Evolutionary conservation across 176 grass and related monocot genomes (phyloP).

Genomic region (Canna indica): DNA sequence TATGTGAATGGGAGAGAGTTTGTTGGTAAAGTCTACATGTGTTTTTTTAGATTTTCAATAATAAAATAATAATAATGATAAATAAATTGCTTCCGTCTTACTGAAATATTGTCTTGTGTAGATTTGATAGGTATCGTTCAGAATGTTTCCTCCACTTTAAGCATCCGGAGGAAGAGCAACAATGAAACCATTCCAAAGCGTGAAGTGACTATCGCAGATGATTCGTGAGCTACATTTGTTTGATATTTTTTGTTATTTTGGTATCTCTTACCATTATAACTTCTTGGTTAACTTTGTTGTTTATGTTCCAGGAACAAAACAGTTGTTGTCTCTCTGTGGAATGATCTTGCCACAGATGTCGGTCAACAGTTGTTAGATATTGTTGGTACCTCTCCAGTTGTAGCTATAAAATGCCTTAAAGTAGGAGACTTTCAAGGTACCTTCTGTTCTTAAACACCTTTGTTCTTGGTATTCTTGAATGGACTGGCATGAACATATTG

Average conservation of each 20-base stretch:
- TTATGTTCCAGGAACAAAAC: slow-evolving; percentile 59
- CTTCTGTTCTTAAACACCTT: neutral
- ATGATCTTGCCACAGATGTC: slow-evolving; percentile 71
- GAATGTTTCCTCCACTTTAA: slow-evolving; percentile 70
- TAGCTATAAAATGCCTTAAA: slow-evolving; percentile 73
- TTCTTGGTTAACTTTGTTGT: slow-evolving; percentile 1
- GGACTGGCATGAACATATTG: neutral
- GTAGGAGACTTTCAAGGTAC: slow-evolving; percentile 90
- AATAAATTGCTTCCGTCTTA: neutral
- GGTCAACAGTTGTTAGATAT: slow-evolving; percentile 89
- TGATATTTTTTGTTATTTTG: neutral
- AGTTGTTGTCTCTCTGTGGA: slow-evolving; percentile 80
- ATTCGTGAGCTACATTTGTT: slow-evolving; percentile 44
- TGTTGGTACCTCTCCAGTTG: slow-evolving; percentile 52
- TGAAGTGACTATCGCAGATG: slow-evolving; percentile 80
- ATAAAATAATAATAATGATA: too few relatives aligned
- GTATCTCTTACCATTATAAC: neutral
- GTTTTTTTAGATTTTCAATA: neutral
- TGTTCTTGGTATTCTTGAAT: neutral
- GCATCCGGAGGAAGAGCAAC: slow-evolving; percentile 69
- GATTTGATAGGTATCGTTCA: slow-evolving; percentile 78
- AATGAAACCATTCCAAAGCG: slow-evolving; percentile 75
- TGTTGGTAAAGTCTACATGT: slow-evolving; percentile 40
- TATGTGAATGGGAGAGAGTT: slow-evolving; percentile 85
- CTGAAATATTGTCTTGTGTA: slow-evolving; percentile 18